Base-by-base conservation (phyloP, 2,329 filamentous ascomycete species). In the Cladosporium sp. region DNA sequence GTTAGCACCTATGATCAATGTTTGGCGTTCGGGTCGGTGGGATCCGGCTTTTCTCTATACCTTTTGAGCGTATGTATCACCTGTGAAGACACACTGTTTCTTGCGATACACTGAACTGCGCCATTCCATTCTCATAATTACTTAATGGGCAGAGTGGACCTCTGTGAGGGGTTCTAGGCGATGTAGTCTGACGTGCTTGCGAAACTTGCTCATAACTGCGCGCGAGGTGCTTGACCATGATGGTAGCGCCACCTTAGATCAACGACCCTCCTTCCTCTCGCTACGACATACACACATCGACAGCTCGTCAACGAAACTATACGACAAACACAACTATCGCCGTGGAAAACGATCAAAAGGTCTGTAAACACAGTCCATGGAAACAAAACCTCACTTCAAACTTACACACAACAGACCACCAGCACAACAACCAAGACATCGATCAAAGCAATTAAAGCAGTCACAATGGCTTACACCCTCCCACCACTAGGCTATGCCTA, bases 401-500 rank as follows among this genome's bases (percentile, higher is more conserved):
- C 54, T 49, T 34, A 19, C 42, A 49, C 28, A 3, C 22, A 30
- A 28, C 43, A 47, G n/a, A 34, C 19, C 39, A 25, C 3, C 52
- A 7, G 25, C 30, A 25, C 6, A 54, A 54, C 17, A 38, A 37
- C 28, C 22, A 37, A 25, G 3, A 34, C n/a, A 55, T 55, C 19
- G 49, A 50, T 25, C 39, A 55, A 61, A 40, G 63, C 66, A 63
- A 51, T 11, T 20, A 9, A 34, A 3, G 9, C 11, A 34, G 9
- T 11, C 30, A 34, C 30, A 34, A 56, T 56, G 54, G 42, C 68
- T 30, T 71, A 69, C 64, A 66, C 66, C 14, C 64, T 71, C 2
- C 69, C 69, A 11, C 61, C 61, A 20, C 64, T 71, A 17, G 63
- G 63, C 61, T 70, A 71, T 60, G 57, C 28, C 43, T 71, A 69